Conservation (phyloP, 129 eudicot species). For the Saposhnikovia divaricata region DNA sequence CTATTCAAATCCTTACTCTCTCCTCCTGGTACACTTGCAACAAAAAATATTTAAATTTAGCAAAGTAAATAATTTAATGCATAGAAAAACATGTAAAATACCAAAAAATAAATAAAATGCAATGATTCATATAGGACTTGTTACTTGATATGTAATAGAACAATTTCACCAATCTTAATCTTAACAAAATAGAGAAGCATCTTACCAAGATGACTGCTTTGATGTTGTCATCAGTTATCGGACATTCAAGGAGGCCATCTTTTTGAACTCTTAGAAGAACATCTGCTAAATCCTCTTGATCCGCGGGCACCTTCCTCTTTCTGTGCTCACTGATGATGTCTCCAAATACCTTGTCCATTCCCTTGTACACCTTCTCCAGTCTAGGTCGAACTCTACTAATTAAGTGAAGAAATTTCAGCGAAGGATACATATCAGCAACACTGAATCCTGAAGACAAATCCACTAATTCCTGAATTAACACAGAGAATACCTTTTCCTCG, state of each 20-base stretch:
- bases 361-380: constrained; percentile 13
- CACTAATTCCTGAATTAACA: constrained; percentile 4
- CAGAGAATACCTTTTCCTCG: constrained; percentile 3
- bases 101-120: not conserved
- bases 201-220: constrained; percentile 32
- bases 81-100: not conserved
- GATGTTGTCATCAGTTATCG: constrained; percentile 22
- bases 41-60: not conserved
- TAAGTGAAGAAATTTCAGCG: constrained; percentile 13
- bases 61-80: not conserved
- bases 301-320: constrained; percentile 13
- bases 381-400: constrained; percentile 12
- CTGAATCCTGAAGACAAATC: constrained; percentile 20
- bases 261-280: constrained; percentile 25
- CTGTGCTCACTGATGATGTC: constrained; percentile 22
- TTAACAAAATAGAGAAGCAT: not conserved
- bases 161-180: not conserved
- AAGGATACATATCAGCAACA: constrained; percentile 30
- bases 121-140: not conserved
- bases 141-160: not conserved
- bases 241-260: constrained; percentile 14
- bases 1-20: not conserved
- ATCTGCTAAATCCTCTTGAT: constrained; percentile 25
- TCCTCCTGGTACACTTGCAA: not conserved
- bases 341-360: constrained; percentile 22